Conservation (phyloP, 2,329 filamentous ascomycete genomes). For the Thelonectria rubi region DNA sequence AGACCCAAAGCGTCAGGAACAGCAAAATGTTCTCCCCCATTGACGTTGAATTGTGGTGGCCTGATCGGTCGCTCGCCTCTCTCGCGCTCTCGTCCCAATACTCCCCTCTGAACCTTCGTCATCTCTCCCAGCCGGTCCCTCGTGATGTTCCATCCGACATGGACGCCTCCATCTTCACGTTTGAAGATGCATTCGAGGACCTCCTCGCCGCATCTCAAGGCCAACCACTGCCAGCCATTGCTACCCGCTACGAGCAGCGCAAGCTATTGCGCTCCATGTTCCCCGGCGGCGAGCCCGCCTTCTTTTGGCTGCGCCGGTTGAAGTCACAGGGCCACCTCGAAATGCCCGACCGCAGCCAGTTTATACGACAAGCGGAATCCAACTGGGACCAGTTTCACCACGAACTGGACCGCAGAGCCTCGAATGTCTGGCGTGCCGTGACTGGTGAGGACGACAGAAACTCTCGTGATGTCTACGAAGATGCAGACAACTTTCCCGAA, state of each 20-base stretch:
- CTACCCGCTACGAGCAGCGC: constrained; percentile 47
- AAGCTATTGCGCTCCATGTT: constrained; percentile 51
- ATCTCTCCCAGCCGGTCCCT: constrained; percentile 58
- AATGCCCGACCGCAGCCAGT: constrained; percentile 39
- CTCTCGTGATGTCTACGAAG: constrained; percentile 20
- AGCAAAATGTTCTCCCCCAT: constrained; percentile 33
- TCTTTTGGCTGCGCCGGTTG: constrained; percentile 54
- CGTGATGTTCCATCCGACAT: constrained; percentile 52
- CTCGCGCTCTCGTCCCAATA: constrained; percentile 44
- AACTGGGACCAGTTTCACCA: constrained; percentile 45
- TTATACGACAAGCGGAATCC: constrained; percentile 27
- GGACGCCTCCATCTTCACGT: constrained; percentile 56
- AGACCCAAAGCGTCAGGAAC: neutral
- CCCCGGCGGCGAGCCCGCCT: constrained; percentile 51
- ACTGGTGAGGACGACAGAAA: constrained; percentile 25
- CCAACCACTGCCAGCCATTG: constrained; percentile 53
- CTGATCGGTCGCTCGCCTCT: constrained; percentile 34
- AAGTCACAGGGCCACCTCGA: constrained; percentile 51
- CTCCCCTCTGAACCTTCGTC: constrained; percentile 49
- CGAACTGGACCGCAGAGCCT: constrained; percentile 43
- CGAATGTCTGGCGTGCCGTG: constrained; percentile 42
- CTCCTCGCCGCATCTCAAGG: constrained; percentile 59
- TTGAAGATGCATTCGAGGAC: constrained; percentile 67
- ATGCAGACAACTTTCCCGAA: constrained; percentile 24
- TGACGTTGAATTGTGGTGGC: constrained; percentile 30